Evolutionary conservation across 2,329 filamentous ascomycete species (phyloP), one percentile per base, ranked within the genome.

Genomic region (Trichophyton mentagrophytes): DNA sequence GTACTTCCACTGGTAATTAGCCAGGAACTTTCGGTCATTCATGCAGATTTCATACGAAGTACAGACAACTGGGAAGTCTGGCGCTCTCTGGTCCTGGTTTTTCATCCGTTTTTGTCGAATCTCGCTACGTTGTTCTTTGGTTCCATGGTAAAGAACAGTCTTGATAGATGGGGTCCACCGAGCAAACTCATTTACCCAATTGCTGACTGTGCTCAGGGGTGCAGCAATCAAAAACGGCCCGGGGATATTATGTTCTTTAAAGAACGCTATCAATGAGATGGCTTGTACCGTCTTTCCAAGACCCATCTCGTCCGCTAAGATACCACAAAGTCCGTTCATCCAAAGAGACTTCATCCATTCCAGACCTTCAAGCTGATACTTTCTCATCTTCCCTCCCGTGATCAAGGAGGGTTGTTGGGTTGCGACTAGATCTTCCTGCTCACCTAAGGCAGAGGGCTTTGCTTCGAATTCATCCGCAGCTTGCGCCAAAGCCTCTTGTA

Each of bases 11-110:
- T 90, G 87, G 61, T 95, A 92, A 61, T 87, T 86, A 0, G 85
- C 85, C 3, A 99, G 76, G 40, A 86, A 86, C 59, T 90, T 87
- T 42, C 89, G 85, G 70, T 99, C 93, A 67, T 90, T 86, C 74
- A 99, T 86, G 60, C 95, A 91, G 70, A 99, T 96, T 70, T 99
- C 93, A 67, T 97, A 97, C 44, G 87, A 95, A 0, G 93, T 99
- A 68, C 91, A 91, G 0, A 97, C 88, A 0, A 99, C 86, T 0
- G 93, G 93, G 64, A 97, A 99, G 53, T 86, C 82, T 1, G 81
- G 76, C 0, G 85, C 81, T 11, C 84, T 82, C 13, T 92, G 83
- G 63, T 89, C 77, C 49, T 82, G 70, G 57, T 76, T 82, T 70
- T 85, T 85, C 68, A 97, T 82, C 44, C 81, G 77, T n/a, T 82